A percentile compares a stretch with the other conserved stretches of the same genome.
These are phyloP conservation scores for Aquanectria penicillioides DNA, from an alignment of 2,329 filamentous ascomycete species.

Conservation along the genomic window DNA sequence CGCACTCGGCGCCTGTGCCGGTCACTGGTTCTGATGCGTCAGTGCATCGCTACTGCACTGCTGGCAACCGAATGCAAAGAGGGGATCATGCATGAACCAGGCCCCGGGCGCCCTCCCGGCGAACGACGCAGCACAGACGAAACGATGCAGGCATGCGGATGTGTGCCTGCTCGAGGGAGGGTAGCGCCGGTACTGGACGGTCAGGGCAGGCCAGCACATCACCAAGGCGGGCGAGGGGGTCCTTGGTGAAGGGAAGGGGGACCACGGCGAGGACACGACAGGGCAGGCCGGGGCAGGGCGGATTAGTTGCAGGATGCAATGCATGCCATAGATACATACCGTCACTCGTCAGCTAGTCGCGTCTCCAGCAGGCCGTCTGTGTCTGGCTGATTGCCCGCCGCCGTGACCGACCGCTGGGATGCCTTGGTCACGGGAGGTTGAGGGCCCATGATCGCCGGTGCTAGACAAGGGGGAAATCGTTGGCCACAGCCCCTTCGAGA, in stretches of 20 bases:
- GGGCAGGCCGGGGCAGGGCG: conserved; percentile 34
- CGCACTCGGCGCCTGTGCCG: conserved; percentile 29
- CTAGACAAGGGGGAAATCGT: conserved; percentile 36
- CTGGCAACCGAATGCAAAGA: conserved; percentile 39
- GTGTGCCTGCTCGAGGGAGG: conserved; percentile 13
- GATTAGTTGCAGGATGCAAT: conserved; percentile 46
- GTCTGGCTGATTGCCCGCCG: conserved; percentile 27
- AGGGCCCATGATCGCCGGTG: conserved; percentile 40
- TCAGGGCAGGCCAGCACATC: conserved; percentile 38
- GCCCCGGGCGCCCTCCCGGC: conserved; percentile 33
- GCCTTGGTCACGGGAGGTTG: conserved; percentile 39
- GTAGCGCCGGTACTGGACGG: conserved; percentile 23
- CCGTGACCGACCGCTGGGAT: conserved; percentile 40
- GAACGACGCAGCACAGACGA: conserved; percentile 30
- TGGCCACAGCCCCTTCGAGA: conserved; percentile 18
- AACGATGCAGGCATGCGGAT: conserved; percentile 21
- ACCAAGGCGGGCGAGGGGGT: conserved; percentile 27
- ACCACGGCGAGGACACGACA: no score
- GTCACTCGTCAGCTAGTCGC: conserved; percentile 37
- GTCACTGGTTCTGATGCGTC: conserved; percentile 34
- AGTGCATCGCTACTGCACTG: conserved; percentile 39
- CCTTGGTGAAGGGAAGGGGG: no score
- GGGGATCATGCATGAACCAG: conserved; percentile 43
- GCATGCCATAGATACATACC: conserved; percentile 46
- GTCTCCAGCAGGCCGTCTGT: conserved; percentile 23